A percentile compares a stretch with the other conserved stretches of the same genome.
phyloP scores from a whole-genome alignment of 495 filamentous ascomycete species.

The Hyaloscypha variabilis region DNA sequence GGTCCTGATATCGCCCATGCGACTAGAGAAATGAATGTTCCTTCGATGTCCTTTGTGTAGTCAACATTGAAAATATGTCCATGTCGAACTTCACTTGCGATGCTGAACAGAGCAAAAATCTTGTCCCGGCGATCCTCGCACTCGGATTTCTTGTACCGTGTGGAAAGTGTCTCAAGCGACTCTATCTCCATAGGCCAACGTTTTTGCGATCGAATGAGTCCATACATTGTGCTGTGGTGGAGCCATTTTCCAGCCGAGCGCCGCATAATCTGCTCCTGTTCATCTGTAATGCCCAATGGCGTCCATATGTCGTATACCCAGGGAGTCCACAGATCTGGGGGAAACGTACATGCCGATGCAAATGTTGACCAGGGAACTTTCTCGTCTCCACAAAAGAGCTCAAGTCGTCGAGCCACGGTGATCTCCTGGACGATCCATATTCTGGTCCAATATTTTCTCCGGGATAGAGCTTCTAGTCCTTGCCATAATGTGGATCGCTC shows the following conservation, averaged over 20 bases:
- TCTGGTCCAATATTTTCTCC: conserved; percentile 1
- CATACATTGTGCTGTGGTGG: not conserved
- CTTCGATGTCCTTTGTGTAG: not conserved
- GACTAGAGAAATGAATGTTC: not conserved
- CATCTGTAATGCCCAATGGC: not conserved
- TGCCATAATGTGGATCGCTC: not conserved
- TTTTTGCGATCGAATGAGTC: not conserved
- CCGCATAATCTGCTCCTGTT: too few species aligned
- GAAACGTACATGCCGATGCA: not conserved
- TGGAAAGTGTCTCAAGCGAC: not conserved
- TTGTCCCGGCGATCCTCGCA: not conserved
- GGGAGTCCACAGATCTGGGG: too few species aligned
- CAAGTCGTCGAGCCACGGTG: not conserved
- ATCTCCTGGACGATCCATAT: not conserved
- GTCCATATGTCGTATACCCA: not conserved
- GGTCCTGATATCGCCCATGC: not conserved
- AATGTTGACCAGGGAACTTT: not conserved
- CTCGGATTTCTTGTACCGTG: not conserved
- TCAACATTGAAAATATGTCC: not conserved
- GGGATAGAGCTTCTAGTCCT: not conserved
- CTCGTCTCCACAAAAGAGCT: too few species aligned
- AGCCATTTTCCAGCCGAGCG: not conserved
- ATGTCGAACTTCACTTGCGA: not conserved
- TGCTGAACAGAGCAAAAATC: not conserved
- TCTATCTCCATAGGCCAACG: not conserved